phyloP scores from a whole-genome alignment of 1,284 basidiomycete genomes.

The Microbotryum intermedium region DNA sequence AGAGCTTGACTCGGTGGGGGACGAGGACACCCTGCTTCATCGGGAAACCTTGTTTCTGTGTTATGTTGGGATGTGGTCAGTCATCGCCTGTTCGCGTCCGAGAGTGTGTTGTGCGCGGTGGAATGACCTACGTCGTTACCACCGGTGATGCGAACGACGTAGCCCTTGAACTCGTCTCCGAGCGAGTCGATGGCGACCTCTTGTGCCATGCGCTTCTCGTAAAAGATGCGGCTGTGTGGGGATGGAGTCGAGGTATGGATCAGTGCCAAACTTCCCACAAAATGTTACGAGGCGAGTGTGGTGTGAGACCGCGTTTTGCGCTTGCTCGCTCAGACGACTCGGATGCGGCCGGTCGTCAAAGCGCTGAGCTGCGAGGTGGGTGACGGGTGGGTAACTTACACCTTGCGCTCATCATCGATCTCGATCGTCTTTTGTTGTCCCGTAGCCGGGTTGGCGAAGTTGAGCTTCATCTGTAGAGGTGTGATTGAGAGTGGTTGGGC shows the following conservation, averaged over 20 bases:
- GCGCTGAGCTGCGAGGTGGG: not conserved
- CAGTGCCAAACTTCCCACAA: too few relatives aligned
- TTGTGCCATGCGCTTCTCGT: slow-evolving; percentile 66
- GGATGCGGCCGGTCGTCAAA: too few relatives aligned
- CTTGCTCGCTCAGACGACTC: not conserved
- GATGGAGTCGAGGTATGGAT: too few relatives aligned
- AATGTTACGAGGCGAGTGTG: not conserved
- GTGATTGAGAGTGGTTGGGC: too few relatives aligned
- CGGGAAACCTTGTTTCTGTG: slow-evolving; percentile 59
- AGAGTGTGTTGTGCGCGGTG: not conserved
- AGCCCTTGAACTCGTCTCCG: slow-evolving; percentile 96
- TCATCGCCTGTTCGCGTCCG: not conserved
- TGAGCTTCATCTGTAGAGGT: slow-evolving; percentile 68
- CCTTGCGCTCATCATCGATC: slow-evolving; percentile 84
- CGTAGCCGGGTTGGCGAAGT: slow-evolving; percentile 85
- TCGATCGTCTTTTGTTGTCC: slow-evolving; percentile 95
- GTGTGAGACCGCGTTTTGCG: not conserved
- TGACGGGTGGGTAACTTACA: slow-evolving; percentile 47
- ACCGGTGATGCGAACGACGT: slow-evolving; percentile 93
- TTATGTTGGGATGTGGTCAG: not conserved
- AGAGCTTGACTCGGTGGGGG: slow-evolving; percentile 85
- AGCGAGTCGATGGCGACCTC: slow-evolving; percentile 86
- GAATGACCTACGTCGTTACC: slow-evolving; percentile 64
- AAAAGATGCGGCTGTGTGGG: slow-evolving; percentile 29
- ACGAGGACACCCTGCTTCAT: slow-evolving; percentile 99